Conservation (phyloP, 2,329 filamentous ascomycete genomes). For the Acrocalymma vagum region DNA sequence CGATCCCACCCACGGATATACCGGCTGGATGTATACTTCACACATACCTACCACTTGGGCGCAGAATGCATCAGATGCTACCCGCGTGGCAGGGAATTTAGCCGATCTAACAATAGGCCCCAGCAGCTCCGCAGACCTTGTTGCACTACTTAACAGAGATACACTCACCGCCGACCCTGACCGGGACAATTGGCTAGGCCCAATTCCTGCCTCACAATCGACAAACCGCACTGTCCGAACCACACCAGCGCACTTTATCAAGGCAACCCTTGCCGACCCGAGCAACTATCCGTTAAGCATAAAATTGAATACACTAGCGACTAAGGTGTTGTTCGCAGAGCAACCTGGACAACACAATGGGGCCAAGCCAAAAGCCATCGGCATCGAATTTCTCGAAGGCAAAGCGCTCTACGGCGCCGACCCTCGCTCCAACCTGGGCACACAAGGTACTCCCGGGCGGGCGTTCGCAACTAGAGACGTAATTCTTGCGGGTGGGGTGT, state of each 20-base stretch:
- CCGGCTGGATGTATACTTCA: conserved; percentile 9
- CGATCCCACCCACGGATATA: conserved; percentile 2
- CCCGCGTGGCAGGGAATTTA: background rate
- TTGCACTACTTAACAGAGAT: no score
- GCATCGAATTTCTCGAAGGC: conserved; percentile 52
- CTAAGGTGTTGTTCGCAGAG: conserved; percentile 72
- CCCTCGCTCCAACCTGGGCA: conserved; percentile 38
- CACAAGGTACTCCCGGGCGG: no score
- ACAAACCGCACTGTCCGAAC: no score
- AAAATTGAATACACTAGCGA: conserved; percentile 73
- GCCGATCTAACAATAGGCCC: no score
- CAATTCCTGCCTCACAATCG: no score
- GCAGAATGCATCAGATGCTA: conserved; percentile 8
- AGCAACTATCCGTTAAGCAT: no score
- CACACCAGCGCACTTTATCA: no score
- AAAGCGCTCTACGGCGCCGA: conserved; percentile 49
- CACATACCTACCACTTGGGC: conserved; percentile 1
- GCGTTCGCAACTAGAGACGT: conserved; percentile 7
- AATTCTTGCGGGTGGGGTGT: conserved; percentile 54
- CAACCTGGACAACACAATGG: conserved; percentile 64
- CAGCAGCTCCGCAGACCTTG: no score
- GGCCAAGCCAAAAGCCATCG: conserved; percentile 57
- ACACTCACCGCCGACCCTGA: no score
- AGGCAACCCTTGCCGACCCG: no score
- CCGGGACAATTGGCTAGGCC: no score